phyloP scores from a whole-genome alignment of 176 grass and related monocot genomes.

The Zoysia japonica region DNA sequence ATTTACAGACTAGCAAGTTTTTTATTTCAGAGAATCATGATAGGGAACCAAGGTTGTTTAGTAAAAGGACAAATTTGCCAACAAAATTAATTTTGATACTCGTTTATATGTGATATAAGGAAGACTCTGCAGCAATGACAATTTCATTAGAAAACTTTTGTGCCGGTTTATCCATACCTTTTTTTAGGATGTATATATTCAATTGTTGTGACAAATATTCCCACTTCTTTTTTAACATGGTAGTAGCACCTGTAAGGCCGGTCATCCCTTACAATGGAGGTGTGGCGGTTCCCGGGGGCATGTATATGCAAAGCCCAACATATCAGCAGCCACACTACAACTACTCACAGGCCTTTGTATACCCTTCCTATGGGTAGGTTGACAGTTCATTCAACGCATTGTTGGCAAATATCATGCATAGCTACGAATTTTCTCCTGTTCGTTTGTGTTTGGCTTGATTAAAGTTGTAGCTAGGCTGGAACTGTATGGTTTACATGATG shows the following conservation, averaged over 20 bases:
- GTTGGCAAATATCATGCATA: slow-evolving; percentile 47
- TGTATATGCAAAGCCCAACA: slow-evolving; percentile 69
- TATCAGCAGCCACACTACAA: slow-evolving; percentile 71
- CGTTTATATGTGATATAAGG: neutral
- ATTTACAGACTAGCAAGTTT: neutral
- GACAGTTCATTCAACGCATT: slow-evolving; percentile 43
- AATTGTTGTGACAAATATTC: slow-evolving; percentile 36
- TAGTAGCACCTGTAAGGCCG: slow-evolving; percentile 61
- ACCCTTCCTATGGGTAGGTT: slow-evolving; percentile 72
- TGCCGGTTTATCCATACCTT: slow-evolving; percentile 30
- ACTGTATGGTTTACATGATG: slow-evolving; percentile 38
- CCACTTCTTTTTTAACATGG: slow-evolving; percentile 48
- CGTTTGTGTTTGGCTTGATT: slow-evolving; percentile 48
- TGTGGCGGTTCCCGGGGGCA: slow-evolving; percentile 53
- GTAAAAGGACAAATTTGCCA: slow-evolving; percentile 6
- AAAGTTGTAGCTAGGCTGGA: slow-evolving; percentile 52
- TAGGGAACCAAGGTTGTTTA: neutral
- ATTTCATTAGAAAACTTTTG: slow-evolving; percentile 22
- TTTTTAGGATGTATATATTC: slow-evolving; percentile 23
- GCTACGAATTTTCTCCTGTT: slow-evolving; percentile 42
- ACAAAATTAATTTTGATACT: neutral
- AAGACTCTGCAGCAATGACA: slow-evolving; percentile 12
- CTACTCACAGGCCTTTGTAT: slow-evolving; percentile 64
- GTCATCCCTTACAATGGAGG: slow-evolving; percentile 62
- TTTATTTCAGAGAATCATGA: slow-evolving; percentile 8